Conservation (phyloP, 257 asterid species). For the Eustoma russellianum region DNA sequence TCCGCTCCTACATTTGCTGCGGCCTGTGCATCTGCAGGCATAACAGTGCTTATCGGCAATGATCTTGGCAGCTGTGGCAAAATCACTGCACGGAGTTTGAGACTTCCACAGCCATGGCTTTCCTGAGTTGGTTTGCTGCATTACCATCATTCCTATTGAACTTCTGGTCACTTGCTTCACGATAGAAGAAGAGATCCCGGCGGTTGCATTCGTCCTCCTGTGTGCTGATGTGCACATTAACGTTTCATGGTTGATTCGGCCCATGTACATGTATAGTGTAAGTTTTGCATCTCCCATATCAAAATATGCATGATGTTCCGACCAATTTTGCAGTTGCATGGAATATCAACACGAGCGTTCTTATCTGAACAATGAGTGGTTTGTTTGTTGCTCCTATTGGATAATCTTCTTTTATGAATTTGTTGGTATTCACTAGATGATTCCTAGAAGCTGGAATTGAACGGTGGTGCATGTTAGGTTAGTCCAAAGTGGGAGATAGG, state of each 20-base stretch:
- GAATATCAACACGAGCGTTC: no score
- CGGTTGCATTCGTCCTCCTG: constrained; percentile 6
- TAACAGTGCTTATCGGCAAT: constrained; percentile 82
- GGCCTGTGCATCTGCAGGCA: constrained; percentile 97
- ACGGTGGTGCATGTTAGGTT: no score
- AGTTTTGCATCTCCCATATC: constrained; percentile 2
- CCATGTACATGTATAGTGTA: constrained; percentile 15
- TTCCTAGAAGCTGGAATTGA: no score
- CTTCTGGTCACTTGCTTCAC: constrained; percentile 89
- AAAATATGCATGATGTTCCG: no score
- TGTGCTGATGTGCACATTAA: not conserved
- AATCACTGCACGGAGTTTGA: constrained; percentile 85
- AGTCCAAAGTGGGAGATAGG: no score
- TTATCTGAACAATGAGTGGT: no score
- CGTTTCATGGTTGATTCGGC: not conserved
- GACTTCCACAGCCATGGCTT: constrained; percentile 94
- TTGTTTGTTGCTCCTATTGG: no score
- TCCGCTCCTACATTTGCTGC: constrained; percentile 91
- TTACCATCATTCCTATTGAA: constrained; percentile 74
- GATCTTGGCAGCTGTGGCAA: constrained; percentile 61
- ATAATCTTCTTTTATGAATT: no score
- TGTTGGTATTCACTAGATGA: no score
- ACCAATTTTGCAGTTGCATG: no score
- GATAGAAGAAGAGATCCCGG: constrained; percentile 27
- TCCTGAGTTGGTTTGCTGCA: constrained; percentile 87